Evolutionary conservation across 108 stramenopile genomes (phyloP).

Genomic region (Chaetoceros muelleri): DNA sequence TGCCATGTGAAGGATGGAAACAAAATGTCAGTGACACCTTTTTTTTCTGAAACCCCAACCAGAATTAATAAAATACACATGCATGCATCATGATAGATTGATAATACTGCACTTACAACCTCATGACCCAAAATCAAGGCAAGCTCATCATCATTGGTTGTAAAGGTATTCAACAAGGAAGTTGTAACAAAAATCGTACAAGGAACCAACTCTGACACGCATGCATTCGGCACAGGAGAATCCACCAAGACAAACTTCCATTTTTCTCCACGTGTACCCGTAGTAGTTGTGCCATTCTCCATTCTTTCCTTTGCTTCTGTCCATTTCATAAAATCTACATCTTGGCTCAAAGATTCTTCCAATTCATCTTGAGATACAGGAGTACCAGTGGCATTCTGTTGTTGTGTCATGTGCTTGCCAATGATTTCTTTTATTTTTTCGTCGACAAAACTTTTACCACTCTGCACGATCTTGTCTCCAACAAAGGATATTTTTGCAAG

Average conservation of each 20-base stretch:
- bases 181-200: conserved; percentile 78
- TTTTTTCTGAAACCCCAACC: no score
- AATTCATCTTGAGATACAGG: neutral
- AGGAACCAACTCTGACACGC: conserved; percentile 76
- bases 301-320: neutral
- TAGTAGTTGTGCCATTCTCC: neutral
- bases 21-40: no score
- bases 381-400: no score
- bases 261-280: neutral
- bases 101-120: no score
- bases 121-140: conserved; percentile 79
- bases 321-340: neutral
- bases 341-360: no score
- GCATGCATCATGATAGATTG: no score
- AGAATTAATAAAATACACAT: no score
- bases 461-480: neutral
- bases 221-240: conserved; percentile 63
- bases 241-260: conserved; percentile 55
- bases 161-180: conserved; percentile 47
- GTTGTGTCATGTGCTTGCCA: neutral
- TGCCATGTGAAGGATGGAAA: neutral
- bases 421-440: neutral
- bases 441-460: neutral
- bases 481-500: neutral
- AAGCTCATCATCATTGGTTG: conserved; percentile 67